Conservation (phyloP, 148 eudicot species). For the Rhododendron simsii region DNA sequence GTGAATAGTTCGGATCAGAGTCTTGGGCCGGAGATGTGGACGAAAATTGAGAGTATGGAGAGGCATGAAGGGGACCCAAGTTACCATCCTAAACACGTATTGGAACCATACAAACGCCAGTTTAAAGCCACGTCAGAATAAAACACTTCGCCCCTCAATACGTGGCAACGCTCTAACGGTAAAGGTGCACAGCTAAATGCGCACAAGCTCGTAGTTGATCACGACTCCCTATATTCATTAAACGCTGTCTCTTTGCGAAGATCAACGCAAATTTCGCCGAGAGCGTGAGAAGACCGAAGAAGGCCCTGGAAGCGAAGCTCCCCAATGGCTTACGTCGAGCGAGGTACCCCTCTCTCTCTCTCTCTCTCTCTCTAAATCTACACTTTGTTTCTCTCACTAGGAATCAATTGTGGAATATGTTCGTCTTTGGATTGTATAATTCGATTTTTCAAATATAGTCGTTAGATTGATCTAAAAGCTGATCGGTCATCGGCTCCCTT, state of each 20-base stretch:
- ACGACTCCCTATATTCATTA: neutral
- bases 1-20: too few species aligned
- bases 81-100: too few species aligned
- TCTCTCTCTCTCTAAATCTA: neutral
- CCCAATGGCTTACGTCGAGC: conserved; percentile 51
- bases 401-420: neutral
- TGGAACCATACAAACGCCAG: neutral
- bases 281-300: neutral
- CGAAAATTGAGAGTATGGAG: too few species aligned
- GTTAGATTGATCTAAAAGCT: neutral
- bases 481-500: neutral
- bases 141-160: neutral
- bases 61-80: too few species aligned
- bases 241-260: neutral
- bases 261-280: neutral
- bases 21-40: too few species aligned
- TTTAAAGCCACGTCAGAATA: neutral
- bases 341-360: conserved; percentile 20
- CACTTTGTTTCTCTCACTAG: neutral
- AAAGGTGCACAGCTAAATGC: neutral
- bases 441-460: neutral
- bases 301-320: neutral
- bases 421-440: neutral
- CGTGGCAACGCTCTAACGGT: neutral
- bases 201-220: neutral